A percentile compares a stretch with the other conserved stretches of the same genome.
phyloP scores from a whole-genome alignment of 2,329 filamentous ascomycete genomes.

The Clonostachys rosea region DNA sequence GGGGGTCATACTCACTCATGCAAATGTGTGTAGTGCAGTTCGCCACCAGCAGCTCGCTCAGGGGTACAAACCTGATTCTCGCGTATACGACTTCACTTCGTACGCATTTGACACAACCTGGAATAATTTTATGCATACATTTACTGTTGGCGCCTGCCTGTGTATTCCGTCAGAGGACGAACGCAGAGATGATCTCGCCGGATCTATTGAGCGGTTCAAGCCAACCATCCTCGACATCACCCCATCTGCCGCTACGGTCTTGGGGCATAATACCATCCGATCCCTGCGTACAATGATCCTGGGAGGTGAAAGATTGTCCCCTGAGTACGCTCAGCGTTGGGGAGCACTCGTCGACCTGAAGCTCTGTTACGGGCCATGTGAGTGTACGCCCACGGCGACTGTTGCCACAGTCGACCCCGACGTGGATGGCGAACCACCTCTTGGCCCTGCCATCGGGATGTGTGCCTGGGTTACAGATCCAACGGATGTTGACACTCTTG shows the following conservation, averaged over 20 bases:
- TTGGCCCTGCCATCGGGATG: conserved; percentile 4
- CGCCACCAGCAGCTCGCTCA: conserved; percentile 29
- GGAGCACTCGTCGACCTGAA: conserved; percentile 21
- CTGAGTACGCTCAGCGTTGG: neutral
- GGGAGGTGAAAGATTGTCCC: conserved; percentile 11
- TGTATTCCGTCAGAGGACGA: conserved; percentile 10
- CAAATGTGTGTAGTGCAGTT: conserved; percentile 8
- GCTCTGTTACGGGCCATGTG: conserved; percentile 39
- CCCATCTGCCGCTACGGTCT: conserved; percentile 3
- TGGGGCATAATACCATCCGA: conserved; percentile 1
- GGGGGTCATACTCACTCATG: conserved; percentile 21
- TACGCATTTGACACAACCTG: conserved; percentile 52
- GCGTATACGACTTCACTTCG: conserved; percentile 41
- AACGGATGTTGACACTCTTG: conserved; percentile 5
- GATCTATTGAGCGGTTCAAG: conserved; percentile 4
- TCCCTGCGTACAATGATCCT: conserved; percentile 9
- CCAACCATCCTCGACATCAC: conserved; percentile 5
- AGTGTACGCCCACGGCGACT: conserved; percentile 20
- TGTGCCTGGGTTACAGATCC: conserved; percentile 9
- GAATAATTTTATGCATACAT: conserved; percentile 2
- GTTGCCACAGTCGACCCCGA: conserved; percentile 32
- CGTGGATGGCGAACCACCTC: conserved; percentile 16
- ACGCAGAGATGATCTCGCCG: conserved; percentile 3
- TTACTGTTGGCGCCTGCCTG: conserved; percentile 6
- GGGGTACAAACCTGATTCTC: conserved; percentile 33